Base-by-base conservation (phyloP, 116 monocot species). In the Papilionanthe hybrid region DNA sequence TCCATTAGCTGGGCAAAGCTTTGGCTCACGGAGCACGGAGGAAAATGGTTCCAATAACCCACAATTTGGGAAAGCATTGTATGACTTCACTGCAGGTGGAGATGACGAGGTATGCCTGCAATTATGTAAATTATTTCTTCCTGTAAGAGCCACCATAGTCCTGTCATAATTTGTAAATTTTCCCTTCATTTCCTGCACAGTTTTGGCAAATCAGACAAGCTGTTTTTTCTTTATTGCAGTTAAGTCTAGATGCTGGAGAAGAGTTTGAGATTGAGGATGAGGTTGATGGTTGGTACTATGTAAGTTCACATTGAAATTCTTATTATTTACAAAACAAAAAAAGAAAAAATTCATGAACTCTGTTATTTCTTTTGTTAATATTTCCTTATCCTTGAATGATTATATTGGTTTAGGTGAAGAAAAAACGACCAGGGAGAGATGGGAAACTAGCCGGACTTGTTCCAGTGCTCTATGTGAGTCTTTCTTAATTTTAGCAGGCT, bases 251-350 rank as follows among this genome's bases (percentile, higher is more conserved):
- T 69, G 90, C 99, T 8, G 99, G 95, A 66, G 99, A 99, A 82
- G 95, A 99, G 69, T 86, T 99, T 72, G 95, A 95, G 77, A 99
- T 99, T 81, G 91, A 99, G 65, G 91, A 99, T 73, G 99, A 99
- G 87, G 93, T 99, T 45, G 99, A 99, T 82, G 99, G 99, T 63
- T 99, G 99, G 99, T 99, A 83, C 81, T 86, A 99, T 86, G 99
- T 99, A 90, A 93, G 98, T 85, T 75, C 1, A 48, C 15, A 3
- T n/a, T 30, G 37, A 19, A 41, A 9, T 41, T 55, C 72, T 44
- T 44, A 37, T 2, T 13, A 72, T 12, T n/a, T 28, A 27, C 18
- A 18, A 15, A 20, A 58, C 4, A 22, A 58, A 58, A 58, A 57
- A 67, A 25, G 28, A 66, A 66, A 25, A 9, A 42, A 72, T 56